Percentiles rank a stretch among this genome's conserved stretches.
Conservation (phyloP, 805 yeast genomes). For the Candida hispaniensis region DNA sequence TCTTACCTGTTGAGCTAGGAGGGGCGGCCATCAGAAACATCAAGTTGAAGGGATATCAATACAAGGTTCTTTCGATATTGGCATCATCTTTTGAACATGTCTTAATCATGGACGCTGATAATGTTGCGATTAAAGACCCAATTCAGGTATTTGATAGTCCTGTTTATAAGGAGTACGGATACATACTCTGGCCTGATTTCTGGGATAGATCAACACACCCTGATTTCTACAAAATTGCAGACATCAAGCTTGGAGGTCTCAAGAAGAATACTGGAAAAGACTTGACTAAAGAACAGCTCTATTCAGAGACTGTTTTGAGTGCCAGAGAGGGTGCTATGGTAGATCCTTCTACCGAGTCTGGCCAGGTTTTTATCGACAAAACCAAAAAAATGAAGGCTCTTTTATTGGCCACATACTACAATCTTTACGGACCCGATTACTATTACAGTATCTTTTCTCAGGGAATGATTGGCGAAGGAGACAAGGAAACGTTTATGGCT, state of each 20-base stretch:
- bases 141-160: constrained; percentile 47
- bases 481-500: constrained; percentile 66
- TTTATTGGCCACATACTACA: constrained; percentile 53
- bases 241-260: constrained; percentile 37
- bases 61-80: constrained; percentile 57
- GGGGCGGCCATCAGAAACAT: constrained; percentile 37
- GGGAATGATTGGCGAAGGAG: constrained; percentile 69
- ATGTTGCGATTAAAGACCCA: constrained; percentile 57
- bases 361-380: constrained; percentile 52
- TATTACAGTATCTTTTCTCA: constrained; percentile 51
- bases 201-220: constrained; percentile 83
- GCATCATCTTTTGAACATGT: constrained; percentile 66
- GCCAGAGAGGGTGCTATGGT: constrained; percentile 61
- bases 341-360: constrained; percentile 59
- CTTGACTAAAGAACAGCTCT: not conserved
- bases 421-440: constrained; percentile 49
- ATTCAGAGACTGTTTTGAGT: constrained; percentile 32
- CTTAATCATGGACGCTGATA: constrained; percentile 65
- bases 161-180: constrained; percentile 42
- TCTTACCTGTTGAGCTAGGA: constrained; percentile 53
- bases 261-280: constrained; percentile 28
- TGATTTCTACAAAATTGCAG: constrained; percentile 56
- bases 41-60: constrained; percentile 54
- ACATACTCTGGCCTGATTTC: constrained; percentile 74
- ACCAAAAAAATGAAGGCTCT: constrained; percentile 46